Base-by-base conservation (phyloP, 78 protist species). In the Guillardia theta region DNA sequence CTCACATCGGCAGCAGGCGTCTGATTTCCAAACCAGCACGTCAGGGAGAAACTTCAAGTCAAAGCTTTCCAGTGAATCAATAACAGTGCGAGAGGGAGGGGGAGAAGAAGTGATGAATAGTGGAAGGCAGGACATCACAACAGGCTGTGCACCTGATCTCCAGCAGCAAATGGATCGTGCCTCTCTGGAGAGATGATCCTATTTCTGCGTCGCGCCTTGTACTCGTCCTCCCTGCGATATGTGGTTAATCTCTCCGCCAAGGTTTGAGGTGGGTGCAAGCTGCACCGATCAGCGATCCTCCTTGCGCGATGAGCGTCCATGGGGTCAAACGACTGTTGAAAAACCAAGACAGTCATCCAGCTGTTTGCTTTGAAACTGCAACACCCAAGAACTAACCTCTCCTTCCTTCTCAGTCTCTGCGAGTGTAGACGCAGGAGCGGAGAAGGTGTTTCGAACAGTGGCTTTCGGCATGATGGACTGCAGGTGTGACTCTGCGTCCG, bases 131-230 rank as follows among this genome's bases (percentile, higher is more conserved):
- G n/a, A n/a, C n/a, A n/a, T n/a, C n/a, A n/a, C n/a, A n/a, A n/a
- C n/a, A n/a, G 48, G 44, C 24, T 1, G 0, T 12, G 30, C 30
- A 87, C 62, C 92, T 53, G 90, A 36, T 78, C 90, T n/a, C 90
- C 90, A 1, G 90, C 53, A 37, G 97, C 97, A 30, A 96, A 96
- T 0, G 97, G 92, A 36, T 96, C 97, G 6, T 27, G 94, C 4
- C 97, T 96, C 78, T 88, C 95, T 24, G 97, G 97, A 15, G 97
- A 96, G 77, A 96, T 64, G 43, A 93, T 88, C 43, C 97, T 95
- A 37, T 94, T 39, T 30, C 58, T 4, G 87, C 97, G 33, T 24
- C 95, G 96, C 39, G 53, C 48, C 10, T 92, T 94, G 70, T 96
- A 96, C 50, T 96, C 97, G 43, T 76, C 88, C 36, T 96, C 96